A percentile compares a stretch with the other conserved stretches of the same genome.
Evolutionary conservation across 495 filamentous ascomycete species (phyloP).

Genomic region (Lasiosphaeris hirsuta): DNA sequence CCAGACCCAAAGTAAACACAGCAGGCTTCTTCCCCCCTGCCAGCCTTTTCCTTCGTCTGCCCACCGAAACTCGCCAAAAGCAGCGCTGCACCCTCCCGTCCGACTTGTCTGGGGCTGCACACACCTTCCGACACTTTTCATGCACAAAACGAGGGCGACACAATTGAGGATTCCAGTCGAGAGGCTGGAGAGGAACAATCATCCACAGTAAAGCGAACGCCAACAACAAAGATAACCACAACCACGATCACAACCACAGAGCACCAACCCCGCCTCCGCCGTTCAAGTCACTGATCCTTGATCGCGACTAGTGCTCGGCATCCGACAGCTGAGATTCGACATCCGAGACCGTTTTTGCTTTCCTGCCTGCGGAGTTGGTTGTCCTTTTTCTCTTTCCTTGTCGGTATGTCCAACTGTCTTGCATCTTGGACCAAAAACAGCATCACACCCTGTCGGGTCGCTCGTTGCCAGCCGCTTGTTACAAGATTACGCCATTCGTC

Average conservation of each 20-base stretch:
- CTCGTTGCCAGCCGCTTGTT: no score
- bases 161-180: conserved; percentile 14
- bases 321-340: neutral
- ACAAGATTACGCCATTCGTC: no score
- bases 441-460: neutral
- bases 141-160: conserved; percentile 15
- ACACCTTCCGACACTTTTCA: conserved; percentile 5
- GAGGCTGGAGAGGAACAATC: conserved; percentile 12
- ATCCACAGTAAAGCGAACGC: neutral
- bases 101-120: conserved; percentile 1
- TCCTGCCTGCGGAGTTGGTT: conserved; percentile 22
- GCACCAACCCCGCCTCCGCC: neutral
- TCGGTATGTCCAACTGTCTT: conserved; percentile 8
- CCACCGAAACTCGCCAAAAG: conserved; percentile 18
- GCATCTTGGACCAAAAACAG: neutral
- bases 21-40: conserved; percentile 13
- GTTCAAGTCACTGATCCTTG: conserved; percentile 3
- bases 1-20: conserved; percentile 31
- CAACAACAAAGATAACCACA: neutral
- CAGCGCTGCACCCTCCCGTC: conserved; percentile 16
- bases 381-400: conserved; percentile 14
- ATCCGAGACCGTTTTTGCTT: conserved; percentile 8
- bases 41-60: conserved; percentile 17
- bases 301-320: neutral
- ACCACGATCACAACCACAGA: neutral